Evolutionary conservation across 768 basidiomycete species (phyloP).

Genomic region (Ephemerocybe angulata): DNA sequence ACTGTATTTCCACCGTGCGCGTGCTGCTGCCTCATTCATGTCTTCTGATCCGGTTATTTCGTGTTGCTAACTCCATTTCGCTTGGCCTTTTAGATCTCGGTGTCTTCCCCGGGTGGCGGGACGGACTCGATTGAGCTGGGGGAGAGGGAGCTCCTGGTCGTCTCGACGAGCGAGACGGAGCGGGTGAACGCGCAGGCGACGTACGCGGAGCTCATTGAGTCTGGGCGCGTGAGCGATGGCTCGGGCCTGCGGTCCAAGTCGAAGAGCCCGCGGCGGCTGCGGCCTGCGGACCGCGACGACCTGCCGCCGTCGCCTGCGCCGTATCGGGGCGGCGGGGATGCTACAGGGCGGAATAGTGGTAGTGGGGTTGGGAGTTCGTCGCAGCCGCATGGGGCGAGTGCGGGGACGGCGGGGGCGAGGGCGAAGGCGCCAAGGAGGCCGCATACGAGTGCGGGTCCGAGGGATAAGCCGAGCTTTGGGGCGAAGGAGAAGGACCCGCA

Average conservation of each 20-base stretch:
- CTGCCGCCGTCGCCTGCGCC: slow-evolving; percentile 35
- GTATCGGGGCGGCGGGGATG: neutral
- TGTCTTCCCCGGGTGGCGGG: slow-evolving; percentile 48
- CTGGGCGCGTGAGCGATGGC: slow-evolving; percentile 16
- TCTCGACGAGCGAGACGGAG: slow-evolving; percentile 69
- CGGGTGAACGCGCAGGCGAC: slow-evolving; percentile 60
- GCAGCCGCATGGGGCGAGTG: slow-evolving; percentile 13
- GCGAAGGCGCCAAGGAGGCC: slow-evolving; percentile 46
- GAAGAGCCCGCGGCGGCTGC: slow-evolving; percentile 51
- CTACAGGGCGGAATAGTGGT: no score
- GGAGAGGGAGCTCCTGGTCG: slow-evolving; percentile 61
- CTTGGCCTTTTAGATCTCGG: slow-evolving; percentile 33
- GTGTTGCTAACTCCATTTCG: slow-evolving; percentile 4
- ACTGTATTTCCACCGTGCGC: neutral
- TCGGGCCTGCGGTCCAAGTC: slow-evolving; percentile 45
- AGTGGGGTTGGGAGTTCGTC: neutral
- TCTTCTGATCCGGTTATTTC: slow-evolving; percentile 9
- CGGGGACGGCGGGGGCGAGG: no score
- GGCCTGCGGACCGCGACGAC: slow-evolving; percentile 26
- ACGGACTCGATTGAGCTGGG: slow-evolving; percentile 69
- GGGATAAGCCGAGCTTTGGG: slow-evolving; percentile 46
- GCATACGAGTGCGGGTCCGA: slow-evolving; percentile 72
- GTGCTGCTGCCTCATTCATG: neutral
- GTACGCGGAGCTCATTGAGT: slow-evolving; percentile 44
- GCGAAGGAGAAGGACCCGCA: slow-evolving; percentile 6